These are phyloP conservation scores for Tagetes patula DNA, from an alignment of 129 eudicot genomes.

Conservation along the genomic window DNA sequence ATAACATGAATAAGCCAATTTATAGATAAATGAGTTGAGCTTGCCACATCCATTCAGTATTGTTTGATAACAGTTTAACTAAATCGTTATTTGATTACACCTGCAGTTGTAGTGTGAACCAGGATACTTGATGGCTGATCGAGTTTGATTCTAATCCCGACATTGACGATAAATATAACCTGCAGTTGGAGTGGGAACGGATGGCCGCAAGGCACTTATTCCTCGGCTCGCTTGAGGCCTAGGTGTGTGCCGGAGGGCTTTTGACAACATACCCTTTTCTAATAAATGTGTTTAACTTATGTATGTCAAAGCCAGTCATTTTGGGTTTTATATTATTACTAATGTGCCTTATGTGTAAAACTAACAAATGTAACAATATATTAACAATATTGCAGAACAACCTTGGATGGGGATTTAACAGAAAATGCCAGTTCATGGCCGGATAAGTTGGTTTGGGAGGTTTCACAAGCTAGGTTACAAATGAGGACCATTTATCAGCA, in stretches of 20 bases:
- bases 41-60: too few relatives aligned
- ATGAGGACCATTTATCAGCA: conserved; percentile 30
- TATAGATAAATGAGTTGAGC: too few relatives aligned
- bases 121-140: conserved; percentile 72
- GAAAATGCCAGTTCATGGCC: conserved; percentile 88
- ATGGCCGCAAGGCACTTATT: too few relatives aligned
- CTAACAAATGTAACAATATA: conserved; percentile 5
- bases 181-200: too few relatives aligned
- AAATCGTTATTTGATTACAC: conserved; percentile 4
- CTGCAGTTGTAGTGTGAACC: conserved; percentile 90
- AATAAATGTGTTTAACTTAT: too few relatives aligned
- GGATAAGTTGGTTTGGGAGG: conserved; percentile 75
- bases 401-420: conserved; percentile 94
- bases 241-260: too few relatives aligned
- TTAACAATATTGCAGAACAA: conserved; percentile 76
- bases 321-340: background rate
- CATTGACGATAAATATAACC: conserved; percentile 78
- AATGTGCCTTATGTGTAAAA: background rate
- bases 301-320: too few relatives aligned
- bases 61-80: too few relatives aligned
- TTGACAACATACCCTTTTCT: too few relatives aligned
- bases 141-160: conserved; percentile 81
- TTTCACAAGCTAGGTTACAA: conserved; percentile 55
- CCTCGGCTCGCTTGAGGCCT: too few relatives aligned
- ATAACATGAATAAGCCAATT: too few relatives aligned